Percentiles rank a stretch among this genome's conserved stretches.
Conservation (phyloP, 192 early-diverging fungal genomes). For the Umbelopsis sp. region DNA sequence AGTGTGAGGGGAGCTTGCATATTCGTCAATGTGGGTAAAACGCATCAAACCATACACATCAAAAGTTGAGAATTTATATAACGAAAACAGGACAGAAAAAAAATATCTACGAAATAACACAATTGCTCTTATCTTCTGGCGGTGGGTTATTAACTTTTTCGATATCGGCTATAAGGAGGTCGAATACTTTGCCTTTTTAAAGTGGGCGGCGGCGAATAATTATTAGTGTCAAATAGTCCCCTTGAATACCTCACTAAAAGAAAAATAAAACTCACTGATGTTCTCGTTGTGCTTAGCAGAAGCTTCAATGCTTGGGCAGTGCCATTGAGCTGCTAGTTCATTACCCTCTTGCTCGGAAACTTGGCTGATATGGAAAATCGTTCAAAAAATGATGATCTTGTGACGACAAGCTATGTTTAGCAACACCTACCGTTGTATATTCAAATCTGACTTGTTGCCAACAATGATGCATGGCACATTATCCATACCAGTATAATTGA, state of each 20-base stretch:
- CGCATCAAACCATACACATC: no score
- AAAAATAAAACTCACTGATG: slow-evolving; percentile 58
- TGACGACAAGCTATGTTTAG: background rate
- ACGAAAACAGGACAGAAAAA: no score
- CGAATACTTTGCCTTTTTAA: slow-evolving; percentile 67
- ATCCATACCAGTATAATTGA: slow-evolving; percentile 88
- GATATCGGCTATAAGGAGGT: slow-evolving; percentile 82
- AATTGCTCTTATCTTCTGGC: slow-evolving; percentile 56
- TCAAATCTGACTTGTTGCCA: slow-evolving; percentile 92
- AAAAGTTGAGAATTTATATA: slow-evolving; percentile 1
- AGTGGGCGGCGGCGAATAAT: background rate
- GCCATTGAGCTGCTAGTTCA: slow-evolving; percentile 79
- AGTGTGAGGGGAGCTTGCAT: no score
- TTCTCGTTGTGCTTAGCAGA: slow-evolving; percentile 93
- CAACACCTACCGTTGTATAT: slow-evolving; percentile 57
- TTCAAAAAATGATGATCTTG: background rate
- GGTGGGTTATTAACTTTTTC: slow-evolving; percentile 72
- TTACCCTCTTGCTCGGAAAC: slow-evolving; percentile 80
- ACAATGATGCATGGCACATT: slow-evolving; percentile 91
- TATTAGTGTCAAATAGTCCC: background rate
- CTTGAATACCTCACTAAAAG: background rate
- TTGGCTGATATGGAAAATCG: slow-evolving; percentile 49
- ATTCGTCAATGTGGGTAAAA: no score
- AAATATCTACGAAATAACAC: slow-evolving; percentile 50
- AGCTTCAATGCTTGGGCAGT: slow-evolving; percentile 86